Evolutionary conservation across 371 early-diverging fungal species (phyloP).

Genomic region (Syncephalis plumigaleata): DNA sequence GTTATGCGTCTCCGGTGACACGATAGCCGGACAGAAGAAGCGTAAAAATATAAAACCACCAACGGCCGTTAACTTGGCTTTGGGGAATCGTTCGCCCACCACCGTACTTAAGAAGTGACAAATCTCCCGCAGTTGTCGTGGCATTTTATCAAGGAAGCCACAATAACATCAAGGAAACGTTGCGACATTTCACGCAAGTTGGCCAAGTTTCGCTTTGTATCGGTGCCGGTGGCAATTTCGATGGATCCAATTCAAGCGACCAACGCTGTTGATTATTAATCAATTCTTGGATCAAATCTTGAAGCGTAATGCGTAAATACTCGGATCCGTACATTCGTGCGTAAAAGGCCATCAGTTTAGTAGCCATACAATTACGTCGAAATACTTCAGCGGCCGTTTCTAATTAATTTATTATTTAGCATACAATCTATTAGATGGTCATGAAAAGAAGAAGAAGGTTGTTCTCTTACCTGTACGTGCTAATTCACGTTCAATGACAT

Average conservation of each 20-base stretch:
- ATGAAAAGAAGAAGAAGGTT: neutral
- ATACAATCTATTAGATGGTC: neutral
- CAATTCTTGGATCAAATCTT: conserved; percentile 44
- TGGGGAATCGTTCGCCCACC: conserved; percentile 71
- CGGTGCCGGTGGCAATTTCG: conserved; percentile 46
- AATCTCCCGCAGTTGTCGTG: conserved; percentile 53
- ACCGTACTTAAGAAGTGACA: conserved; percentile 61
- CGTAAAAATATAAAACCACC: conserved; percentile 90
- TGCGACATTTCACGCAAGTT: conserved; percentile 66
- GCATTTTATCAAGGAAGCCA: conserved; percentile 53
- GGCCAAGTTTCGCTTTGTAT: conserved; percentile 44
- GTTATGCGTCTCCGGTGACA: conserved; percentile 60
- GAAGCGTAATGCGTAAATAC: conserved; percentile 63
- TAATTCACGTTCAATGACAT: conserved; percentile 72
- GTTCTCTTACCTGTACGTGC: conserved; percentile 24
- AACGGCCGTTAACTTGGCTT: conserved; percentile 69
- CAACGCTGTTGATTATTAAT: conserved; percentile 18
- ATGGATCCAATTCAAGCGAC: conserved; percentile 68
- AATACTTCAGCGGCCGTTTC: conserved; percentile 47
- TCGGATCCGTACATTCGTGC: conserved; percentile 65
- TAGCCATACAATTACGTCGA: conserved; percentile 81
- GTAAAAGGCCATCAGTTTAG: conserved; percentile 64
- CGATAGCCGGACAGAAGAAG: conserved; percentile 91
- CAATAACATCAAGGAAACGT: conserved; percentile 64
- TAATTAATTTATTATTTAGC: too few relatives aligned